Conservation (phyloP, 1,139 yeast genomes). For the Taphrina betulina region DNA sequence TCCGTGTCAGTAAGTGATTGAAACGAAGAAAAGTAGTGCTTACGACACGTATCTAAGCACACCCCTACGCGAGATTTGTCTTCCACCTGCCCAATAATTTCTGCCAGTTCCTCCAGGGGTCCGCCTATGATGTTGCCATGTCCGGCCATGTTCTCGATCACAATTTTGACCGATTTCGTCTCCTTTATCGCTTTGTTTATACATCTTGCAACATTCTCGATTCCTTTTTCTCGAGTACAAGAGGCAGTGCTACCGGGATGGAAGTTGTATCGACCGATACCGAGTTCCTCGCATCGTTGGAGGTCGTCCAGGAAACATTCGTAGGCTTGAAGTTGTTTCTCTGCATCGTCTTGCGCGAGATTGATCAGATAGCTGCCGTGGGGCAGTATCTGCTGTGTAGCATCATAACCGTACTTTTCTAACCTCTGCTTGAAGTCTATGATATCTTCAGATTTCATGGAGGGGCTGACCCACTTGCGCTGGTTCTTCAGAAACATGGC, state of each 20-base stretch:
- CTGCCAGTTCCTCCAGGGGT: slow-evolving; percentile 67
- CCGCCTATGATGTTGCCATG: slow-evolving; percentile 90
- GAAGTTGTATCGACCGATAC: slow-evolving; percentile 82
- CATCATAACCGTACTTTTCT: slow-evolving; percentile 61
- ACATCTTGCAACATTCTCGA: slow-evolving; percentile 67
- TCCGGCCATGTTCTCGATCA: slow-evolving; percentile 97
- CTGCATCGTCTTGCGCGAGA: slow-evolving; percentile 83
- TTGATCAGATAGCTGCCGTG: slow-evolving; percentile 94
- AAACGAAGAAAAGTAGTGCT: too few relatives aligned
- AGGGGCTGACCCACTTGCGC: slow-evolving; percentile 85
- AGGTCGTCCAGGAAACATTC: slow-evolving; percentile 84
- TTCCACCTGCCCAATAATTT: slow-evolving; percentile 72
- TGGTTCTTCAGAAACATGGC: slow-evolving; percentile 91
- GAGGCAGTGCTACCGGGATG: slow-evolving; percentile 92
- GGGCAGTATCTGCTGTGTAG: slow-evolving; percentile 72
- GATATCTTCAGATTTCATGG: slow-evolving; percentile 65
- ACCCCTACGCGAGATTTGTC: slow-evolving; percentile 84
- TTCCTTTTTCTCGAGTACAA: slow-evolving; percentile 64
- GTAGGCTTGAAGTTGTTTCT: slow-evolving; percentile 71
- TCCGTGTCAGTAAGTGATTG: not conserved
- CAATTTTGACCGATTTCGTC: slow-evolving; percentile 78
- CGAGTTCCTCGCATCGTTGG: slow-evolving; percentile 76
- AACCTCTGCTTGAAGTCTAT: slow-evolving; percentile 63
- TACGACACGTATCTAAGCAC: slow-evolving; percentile 48
- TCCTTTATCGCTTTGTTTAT: slow-evolving; percentile 73